Evolutionary conservation across 257 asterid genomes (phyloP).

Genomic region (Solanum medicagineum): DNA sequence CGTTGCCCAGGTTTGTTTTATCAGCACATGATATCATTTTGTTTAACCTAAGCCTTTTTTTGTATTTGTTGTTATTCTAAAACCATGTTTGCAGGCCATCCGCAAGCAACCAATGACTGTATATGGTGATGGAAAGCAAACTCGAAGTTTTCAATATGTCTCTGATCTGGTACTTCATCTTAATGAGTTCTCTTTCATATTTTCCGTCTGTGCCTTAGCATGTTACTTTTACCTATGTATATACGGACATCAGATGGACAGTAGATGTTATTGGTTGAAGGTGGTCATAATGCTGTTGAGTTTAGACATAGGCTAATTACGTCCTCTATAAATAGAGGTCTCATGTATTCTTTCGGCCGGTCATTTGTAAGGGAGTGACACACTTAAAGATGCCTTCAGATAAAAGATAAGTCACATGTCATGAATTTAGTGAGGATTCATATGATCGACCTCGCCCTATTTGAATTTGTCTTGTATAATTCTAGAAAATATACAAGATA

Average conservation of each 20-base stretch:
- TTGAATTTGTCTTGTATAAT: no score
- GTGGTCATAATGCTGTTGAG: neutral
- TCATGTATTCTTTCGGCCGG: no score
- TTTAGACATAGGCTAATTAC: no score
- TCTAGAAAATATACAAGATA: neutral
- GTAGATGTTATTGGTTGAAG: neutral
- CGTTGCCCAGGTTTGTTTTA: constrained; percentile 72
- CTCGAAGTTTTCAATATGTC: constrained; percentile 86
- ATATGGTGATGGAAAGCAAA: constrained; percentile 94
- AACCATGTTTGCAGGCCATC: constrained; percentile 48
- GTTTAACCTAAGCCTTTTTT: neutral
- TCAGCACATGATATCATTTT: neutral
- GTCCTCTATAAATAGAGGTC: no score
- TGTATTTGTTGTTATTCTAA: neutral
- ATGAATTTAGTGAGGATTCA: no score
- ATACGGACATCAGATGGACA: neutral
- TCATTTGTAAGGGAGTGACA: no score
- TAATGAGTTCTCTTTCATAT: neutral
- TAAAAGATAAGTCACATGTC: no score
- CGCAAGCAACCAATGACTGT: constrained; percentile 84
- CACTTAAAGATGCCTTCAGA: no score
- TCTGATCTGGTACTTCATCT: constrained; percentile 76
- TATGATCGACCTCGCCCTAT: no score
- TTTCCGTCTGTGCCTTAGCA: neutral
- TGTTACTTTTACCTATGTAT: neutral